Evolutionary conservation across 2,329 filamentous ascomycete genomes (phyloP).

Genomic region (Aspergillus brunneoviolaceus): DNA sequence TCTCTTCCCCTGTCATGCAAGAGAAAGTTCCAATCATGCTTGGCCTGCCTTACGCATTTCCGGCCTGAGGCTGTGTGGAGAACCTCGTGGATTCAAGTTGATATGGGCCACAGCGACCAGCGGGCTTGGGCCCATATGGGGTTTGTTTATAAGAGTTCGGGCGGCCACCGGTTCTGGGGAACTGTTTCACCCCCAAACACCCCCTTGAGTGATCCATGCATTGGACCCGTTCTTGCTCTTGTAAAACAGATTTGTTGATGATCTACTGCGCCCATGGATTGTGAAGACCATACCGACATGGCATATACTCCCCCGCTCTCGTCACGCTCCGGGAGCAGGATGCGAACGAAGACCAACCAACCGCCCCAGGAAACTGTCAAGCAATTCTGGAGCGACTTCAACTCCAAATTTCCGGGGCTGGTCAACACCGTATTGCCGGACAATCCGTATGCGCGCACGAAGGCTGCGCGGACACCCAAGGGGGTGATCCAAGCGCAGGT

Average conservation of each 20-base stretch:
- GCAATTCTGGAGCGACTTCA: slow-evolving; percentile 72
- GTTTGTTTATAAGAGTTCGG: background rate
- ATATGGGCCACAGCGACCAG: background rate
- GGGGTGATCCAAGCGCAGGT: slow-evolving; percentile 56
- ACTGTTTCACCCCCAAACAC: background rate
- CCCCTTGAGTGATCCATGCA: background rate
- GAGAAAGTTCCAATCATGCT: background rate
- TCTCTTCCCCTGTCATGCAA: background rate
- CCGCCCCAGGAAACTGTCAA: slow-evolving; percentile 68
- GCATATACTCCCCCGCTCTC: slow-evolving; percentile 27
- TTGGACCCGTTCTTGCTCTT: background rate
- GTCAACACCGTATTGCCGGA: slow-evolving; percentile 70
- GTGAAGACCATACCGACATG: slow-evolving; percentile 30
- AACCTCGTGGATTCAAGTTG: background rate
- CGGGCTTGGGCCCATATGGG: background rate
- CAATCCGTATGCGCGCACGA: slow-evolving; percentile 63
- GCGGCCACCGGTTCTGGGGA: background rate
- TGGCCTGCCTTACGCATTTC: background rate
- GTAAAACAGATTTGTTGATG: background rate
- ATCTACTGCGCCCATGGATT: slow-evolving; percentile 24
- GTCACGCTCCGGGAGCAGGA: slow-evolving; percentile 34
- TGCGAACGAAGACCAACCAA: slow-evolving; percentile 46
- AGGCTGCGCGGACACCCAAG: slow-evolving; percentile 56
- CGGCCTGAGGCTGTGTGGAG: background rate
- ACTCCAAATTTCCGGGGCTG: slow-evolving; percentile 69